Percentiles rank a stretch among this genome's conserved stretches.
Evolutionary conservation across 2,329 filamentous ascomycete species (phyloP).

Genomic region (Macrophomina pseudophaseolina): DNA sequence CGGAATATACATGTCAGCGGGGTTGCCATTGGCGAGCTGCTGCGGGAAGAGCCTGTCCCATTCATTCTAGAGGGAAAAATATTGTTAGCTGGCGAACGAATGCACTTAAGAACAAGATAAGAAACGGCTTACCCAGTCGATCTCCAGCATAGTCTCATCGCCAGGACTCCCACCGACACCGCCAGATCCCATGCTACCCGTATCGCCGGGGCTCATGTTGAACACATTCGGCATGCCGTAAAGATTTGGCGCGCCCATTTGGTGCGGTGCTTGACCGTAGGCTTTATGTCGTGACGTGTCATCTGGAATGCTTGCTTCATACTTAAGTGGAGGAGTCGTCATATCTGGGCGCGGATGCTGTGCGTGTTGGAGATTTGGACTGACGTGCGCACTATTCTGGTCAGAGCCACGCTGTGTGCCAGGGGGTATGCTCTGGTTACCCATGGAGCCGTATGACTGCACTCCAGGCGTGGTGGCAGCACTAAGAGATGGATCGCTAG

Average conservation of each 20-base stretch:
- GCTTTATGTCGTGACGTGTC: slow-evolving; percentile 1
- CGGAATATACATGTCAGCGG: slow-evolving; percentile 39
- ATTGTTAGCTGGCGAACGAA: not conserved
- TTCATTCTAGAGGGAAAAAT: slow-evolving; percentile 44
- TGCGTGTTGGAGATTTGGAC: slow-evolving; percentile 1
- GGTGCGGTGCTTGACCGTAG: not conserved
- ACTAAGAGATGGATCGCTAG: not conserved
- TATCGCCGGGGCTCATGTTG: slow-evolving; percentile 24
- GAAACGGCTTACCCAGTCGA: slow-evolving; percentile 21
- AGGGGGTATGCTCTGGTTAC: not conserved
- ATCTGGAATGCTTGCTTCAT: not conserved
- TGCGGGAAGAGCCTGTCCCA: slow-evolving; percentile 53
- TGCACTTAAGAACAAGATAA: not conserved
- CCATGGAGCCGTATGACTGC: not conserved
- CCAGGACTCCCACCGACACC: slow-evolving; percentile 19
- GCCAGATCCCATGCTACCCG: slow-evolving; percentile 22
- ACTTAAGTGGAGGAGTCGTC: not conserved
- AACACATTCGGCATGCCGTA: slow-evolving; percentile 17
- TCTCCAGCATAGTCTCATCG: slow-evolving; percentile 26
- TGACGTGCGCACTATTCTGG: slow-evolving; percentile 6
- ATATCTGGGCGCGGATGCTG: not conserved
- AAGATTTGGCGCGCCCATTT: not conserved
- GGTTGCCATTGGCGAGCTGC: slow-evolving; percentile 31
- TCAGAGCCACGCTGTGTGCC: not conserved
- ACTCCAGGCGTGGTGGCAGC: not conserved